phyloP scores from a whole-genome alignment of 345 rosid genomes.

The Aquilaria sinensis region DNA sequence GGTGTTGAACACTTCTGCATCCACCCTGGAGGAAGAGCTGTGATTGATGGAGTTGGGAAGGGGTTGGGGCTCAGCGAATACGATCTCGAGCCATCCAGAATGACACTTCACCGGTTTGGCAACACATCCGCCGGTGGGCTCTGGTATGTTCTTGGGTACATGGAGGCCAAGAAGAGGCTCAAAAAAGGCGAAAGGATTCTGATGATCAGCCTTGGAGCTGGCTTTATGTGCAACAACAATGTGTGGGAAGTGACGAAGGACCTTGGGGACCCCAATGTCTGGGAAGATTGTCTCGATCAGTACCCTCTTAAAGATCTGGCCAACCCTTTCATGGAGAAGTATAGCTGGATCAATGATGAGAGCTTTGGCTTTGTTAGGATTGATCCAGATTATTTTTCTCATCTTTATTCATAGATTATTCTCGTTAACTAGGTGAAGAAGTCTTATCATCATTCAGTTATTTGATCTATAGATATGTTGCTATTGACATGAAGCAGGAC shows the following conservation, averaged over 20 bases:
- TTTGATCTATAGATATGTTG: no score
- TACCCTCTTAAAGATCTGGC: constrained; percentile 23
- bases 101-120: constrained; percentile 76
- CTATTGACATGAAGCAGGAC: no score
- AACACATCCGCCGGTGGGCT: constrained; percentile 79
- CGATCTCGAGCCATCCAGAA: constrained; percentile 73
- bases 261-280: constrained; percentile 30
- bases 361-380: constrained; percentile 9
- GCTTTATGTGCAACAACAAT: constrained; percentile 53
- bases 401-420: no score
- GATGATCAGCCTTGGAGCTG: constrained; percentile 66
- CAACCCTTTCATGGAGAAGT: constrained; percentile 13
- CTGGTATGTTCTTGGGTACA: constrained; percentile 74
- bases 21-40: constrained; percentile 69
- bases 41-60: constrained; percentile 59
- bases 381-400: background rate
- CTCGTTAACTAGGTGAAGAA: no score
- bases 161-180: constrained; percentile 58
- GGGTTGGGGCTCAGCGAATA: constrained; percentile 43
- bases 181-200: constrained; percentile 37
- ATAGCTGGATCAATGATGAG: constrained; percentile 15
- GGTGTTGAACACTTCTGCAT: constrained; percentile 57
- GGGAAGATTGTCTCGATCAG: constrained; percentile 32
- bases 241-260: constrained; percentile 50
- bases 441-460: no score